A percentile compares a stretch with the other conserved stretches of the same genome.
Conservation (phyloP, 768 basidiomycete genomes). For the Leucogyrophana mollusca region DNA sequence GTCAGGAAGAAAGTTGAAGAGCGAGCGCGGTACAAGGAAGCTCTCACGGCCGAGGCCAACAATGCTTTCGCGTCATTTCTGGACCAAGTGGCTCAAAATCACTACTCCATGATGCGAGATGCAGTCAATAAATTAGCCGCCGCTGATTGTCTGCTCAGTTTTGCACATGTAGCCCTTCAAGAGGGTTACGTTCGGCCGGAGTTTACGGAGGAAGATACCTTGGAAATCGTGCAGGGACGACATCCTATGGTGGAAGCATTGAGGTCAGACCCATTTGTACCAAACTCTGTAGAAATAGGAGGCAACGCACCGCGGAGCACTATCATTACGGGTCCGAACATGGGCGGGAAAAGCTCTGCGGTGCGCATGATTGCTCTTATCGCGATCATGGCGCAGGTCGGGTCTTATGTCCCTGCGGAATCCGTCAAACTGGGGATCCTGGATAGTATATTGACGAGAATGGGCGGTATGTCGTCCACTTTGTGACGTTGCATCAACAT, state of each 20-base stretch:
- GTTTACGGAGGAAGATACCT: constrained; percentile 61
- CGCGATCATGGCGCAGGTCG: constrained; percentile 81
- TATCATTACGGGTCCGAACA: constrained; percentile 83
- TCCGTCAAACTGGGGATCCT: constrained; percentile 74
- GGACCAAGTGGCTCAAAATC: constrained; percentile 59
- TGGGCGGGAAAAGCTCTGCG: constrained; percentile 86
- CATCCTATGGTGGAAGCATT: constrained; percentile 93
- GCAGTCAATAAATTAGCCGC: constrained; percentile 78
- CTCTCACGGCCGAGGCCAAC: constrained; percentile 62
- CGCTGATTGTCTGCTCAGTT: constrained; percentile 84
- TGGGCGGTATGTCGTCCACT: constrained; percentile 65
- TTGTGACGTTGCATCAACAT: constrained; percentile 1
- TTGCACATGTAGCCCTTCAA: constrained; percentile 76
- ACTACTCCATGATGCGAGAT: constrained; percentile 72
- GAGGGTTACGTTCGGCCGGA: constrained; percentile 76
- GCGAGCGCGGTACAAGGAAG: constrained; percentile 73
- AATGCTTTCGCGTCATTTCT: constrained; percentile 70
- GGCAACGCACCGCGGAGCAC: constrained; percentile 50
- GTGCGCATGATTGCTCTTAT: constrained; percentile 80
- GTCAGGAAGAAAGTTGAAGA: constrained; percentile 63
- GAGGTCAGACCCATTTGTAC: constrained; percentile 78
- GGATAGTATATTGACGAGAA: constrained; percentile 84
- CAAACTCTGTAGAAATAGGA: constrained; percentile 75
- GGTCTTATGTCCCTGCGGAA: constrained; percentile 85
- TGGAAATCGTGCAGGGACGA: constrained; percentile 80